Evolutionary conservation across 2,329 filamentous ascomycete genomes (phyloP).

Genomic region (Aspergillus alliaceus): DNA sequence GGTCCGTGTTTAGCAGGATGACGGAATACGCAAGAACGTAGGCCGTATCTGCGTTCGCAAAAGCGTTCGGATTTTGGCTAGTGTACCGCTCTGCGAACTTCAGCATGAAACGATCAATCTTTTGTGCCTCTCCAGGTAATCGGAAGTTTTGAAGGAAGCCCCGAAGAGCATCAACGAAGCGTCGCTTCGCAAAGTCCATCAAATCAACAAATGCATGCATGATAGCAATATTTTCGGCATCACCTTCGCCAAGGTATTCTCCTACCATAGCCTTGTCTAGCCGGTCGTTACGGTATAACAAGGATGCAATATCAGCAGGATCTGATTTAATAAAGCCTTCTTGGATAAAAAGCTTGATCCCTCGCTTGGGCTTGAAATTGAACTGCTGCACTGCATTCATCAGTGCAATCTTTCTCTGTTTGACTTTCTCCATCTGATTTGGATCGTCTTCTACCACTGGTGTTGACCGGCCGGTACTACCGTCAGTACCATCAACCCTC

Average conservation of each 20-base stretch:
- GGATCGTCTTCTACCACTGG: conserved; percentile 83
- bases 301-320: conserved; percentile 74
- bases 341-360: conserved; percentile 77
- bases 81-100: conserved; percentile 98
- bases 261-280: conserved; percentile 91
- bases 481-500: conserved; percentile 55
- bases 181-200: conserved; percentile 89
- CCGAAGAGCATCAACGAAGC: conserved; percentile 89
- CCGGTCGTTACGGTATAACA: conserved; percentile 76
- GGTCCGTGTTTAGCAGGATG: conserved; percentile 93
- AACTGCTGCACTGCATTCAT: conserved; percentile 87
- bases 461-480: conserved; percentile 61
- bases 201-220: conserved; percentile 97
- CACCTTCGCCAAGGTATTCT: conserved; percentile 91
- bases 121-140: conserved; percentile 92
- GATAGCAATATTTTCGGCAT: conserved; percentile 88
- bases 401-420: conserved; percentile 88
- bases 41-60: conserved; percentile 95
- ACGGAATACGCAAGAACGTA: conserved; percentile 96
- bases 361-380: conserved; percentile 97
- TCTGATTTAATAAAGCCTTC: conserved; percentile 86
- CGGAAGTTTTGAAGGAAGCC: conserved; percentile 94
- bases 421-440: conserved; percentile 89
- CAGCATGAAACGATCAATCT: conserved; percentile 99
- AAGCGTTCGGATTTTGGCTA: conserved; percentile 91